Evolutionary conservation across 208 protist genomes (phyloP).

Genomic region (Leishmania arabica): DNA sequence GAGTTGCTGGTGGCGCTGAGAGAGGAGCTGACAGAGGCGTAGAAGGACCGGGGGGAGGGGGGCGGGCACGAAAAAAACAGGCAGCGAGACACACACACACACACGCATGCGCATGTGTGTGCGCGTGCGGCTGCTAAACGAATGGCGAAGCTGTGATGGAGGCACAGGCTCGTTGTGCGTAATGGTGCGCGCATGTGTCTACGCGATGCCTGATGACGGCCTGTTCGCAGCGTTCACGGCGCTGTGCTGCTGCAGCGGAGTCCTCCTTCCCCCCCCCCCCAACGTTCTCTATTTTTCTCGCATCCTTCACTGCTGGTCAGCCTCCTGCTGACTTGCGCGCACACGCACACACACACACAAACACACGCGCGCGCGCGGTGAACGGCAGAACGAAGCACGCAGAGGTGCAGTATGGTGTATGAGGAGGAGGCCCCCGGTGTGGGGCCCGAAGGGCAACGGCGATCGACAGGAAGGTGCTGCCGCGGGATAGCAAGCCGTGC

Average conservation of each 20-base stretch:
- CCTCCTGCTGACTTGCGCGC: neutral
- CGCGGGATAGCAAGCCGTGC: neutral
- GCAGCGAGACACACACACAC: neutral
- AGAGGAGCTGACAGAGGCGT: conserved; percentile 20
- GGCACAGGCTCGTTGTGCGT: neutral
- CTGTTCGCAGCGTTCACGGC: neutral
- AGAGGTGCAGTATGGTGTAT: too few relatives aligned
- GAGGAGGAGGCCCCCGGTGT: neutral
- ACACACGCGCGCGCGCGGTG: too few relatives aligned
- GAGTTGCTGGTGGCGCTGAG: conserved; percentile 19
- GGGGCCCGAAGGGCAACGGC: neutral
- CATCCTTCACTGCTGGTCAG: neutral
- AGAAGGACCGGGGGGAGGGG: neutral
- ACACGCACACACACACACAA: neutral
- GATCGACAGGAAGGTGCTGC: neutral
- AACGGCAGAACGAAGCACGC: neutral
- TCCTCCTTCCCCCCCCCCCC: neutral
- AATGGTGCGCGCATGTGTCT: neutral
- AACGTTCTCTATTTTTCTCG: neutral
- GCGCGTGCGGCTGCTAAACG: neutral
- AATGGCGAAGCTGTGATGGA: neutral
- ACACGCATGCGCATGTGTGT: neutral
- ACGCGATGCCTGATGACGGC: neutral
- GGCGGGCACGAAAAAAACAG: neutral
- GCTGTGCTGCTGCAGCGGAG: neutral